Base-by-base conservation (phyloP, 306 rosid species). In the Cucurbita pepo region DNA sequence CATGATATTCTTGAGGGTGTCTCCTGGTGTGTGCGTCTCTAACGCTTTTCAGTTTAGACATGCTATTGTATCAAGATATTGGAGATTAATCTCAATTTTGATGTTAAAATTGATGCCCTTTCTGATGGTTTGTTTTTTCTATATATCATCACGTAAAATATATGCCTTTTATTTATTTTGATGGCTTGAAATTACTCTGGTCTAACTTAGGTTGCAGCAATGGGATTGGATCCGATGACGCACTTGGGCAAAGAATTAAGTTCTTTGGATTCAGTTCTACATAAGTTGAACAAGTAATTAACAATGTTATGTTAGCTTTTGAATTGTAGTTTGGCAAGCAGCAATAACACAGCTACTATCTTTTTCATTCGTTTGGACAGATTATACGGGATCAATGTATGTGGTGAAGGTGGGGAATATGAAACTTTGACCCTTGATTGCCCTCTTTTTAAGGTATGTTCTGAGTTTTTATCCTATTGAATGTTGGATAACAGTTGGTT, bases 401-500 rank as follows among this genome's bases (percentile, higher is more conserved):
- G 98, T 10, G 98, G 98, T 40, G 98, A 93, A 88, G 98, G 96
- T 83, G 97, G 98, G 61, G 98, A 93, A 79, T 93, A 90, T 85
- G 98, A 93, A 79, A 88, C 98, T 3, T 81, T 93, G 84, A 90
- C 96, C 73, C 94, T 93, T 77, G 97, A 93, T 76, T 93, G 98
- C 84, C 91, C 98, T 0, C 98, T 93, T 50, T 93, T 93, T 77
- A 73, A 73, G 71, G 98, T 90, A 82, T 86, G 96, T 83, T 79
- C 71, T 73, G 67, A 13, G 72, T 43, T 41, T 45, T 34, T 15
- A 41, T 60, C 38, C 25, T 21, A 62, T 62, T 48, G 8, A n/a
- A 8, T 58, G 45, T 15, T 66, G 18, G 41, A 30, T 69, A 22
- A 37, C 6, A 8, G 40, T 76, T 69, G 6, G n/a, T 57, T 36